A percentile compares a stretch with the other conserved stretches of the same genome.
phyloP scores from a whole-genome alignment of 176 grass and related monocot species.

The Triticum urartu region DNA sequence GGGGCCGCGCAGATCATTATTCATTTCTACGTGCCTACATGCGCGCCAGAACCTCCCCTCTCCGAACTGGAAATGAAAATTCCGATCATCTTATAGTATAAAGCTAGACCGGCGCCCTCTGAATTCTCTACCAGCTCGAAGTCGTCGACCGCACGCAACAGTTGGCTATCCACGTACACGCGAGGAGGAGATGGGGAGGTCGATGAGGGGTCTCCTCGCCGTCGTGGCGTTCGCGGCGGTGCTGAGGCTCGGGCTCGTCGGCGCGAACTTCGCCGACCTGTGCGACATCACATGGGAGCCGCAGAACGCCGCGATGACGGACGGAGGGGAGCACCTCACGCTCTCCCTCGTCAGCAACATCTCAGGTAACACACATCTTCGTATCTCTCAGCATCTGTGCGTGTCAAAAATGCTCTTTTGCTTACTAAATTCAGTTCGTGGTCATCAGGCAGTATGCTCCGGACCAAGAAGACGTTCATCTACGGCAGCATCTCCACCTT shows the following conservation, averaged over 20 bases:
- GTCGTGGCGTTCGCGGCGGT: slow-evolving; percentile 1
- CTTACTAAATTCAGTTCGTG: too few relatives aligned
- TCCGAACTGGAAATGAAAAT: background rate
- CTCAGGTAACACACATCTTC: slow-evolving; percentile 12
- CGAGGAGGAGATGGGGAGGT: background rate
- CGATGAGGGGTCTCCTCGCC: slow-evolving; percentile 7
- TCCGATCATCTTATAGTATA: background rate
- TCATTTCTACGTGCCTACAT: slow-evolving; percentile 20
- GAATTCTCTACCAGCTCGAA: background rate
- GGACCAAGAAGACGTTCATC: slow-evolving; percentile 51
- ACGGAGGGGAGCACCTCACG: slow-evolving; percentile 10
- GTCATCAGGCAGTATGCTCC: slow-evolving; percentile 40
- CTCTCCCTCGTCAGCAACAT: slow-evolving; percentile 32
- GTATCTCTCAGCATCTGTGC: background rate
- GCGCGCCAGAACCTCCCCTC: background rate
- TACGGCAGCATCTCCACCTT: slow-evolving; percentile 57
- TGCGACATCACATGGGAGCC: slow-evolving; percentile 29
- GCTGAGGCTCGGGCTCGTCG: slow-evolving; percentile 12
- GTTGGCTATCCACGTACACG: background rate
- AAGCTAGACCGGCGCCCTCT: background rate
- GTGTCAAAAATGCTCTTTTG: too few relatives aligned
- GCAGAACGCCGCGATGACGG: slow-evolving; percentile 10
- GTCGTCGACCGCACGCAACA: background rate
- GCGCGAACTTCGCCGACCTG: slow-evolving; percentile 15
- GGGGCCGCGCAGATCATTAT: background rate